A percentile compares a stretch with the other conserved stretches of the same genome.
These are phyloP conservation scores for Ascomycota sp. DNA, from an alignment of 2,329 filamentous ascomycete genomes.

Conservation along the genomic window DNA sequence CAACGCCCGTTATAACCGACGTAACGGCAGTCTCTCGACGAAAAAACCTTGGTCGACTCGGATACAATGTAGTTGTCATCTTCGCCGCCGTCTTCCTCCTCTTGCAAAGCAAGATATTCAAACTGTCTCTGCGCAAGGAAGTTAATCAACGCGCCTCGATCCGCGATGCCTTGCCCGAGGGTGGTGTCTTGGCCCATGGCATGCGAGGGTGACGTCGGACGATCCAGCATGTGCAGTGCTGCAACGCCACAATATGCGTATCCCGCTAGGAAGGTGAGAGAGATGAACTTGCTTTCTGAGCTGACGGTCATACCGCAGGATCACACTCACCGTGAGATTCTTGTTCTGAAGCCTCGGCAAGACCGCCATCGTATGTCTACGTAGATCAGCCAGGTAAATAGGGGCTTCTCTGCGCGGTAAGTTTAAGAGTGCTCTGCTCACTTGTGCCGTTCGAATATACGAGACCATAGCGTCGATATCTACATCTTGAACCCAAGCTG, in stretches of 20 bases:
- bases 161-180: conserved; percentile 15
- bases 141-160: conserved; percentile 13
- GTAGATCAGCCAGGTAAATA: not conserved
- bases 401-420: too few relatives aligned
- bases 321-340: conserved; percentile 57
- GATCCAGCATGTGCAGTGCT: conserved; percentile 55
- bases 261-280: conserved; percentile 44
- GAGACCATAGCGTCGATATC: conserved; percentile 47
- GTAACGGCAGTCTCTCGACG: conserved; percentile 17
- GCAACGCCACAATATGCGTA: conserved; percentile 79
- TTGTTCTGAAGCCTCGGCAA: conserved; percentile 56
- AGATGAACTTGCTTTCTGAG: not conserved
- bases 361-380: conserved; percentile 67
- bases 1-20: conserved; percentile 76
- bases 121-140: conserved; percentile 50
- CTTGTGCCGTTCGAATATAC: conserved; percentile 49
- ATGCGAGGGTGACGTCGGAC: conserved; percentile 21
- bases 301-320: not conserved
- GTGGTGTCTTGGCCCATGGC: conserved; percentile 5
- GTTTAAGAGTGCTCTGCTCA: conserved; percentile 1
- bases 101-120: conserved; percentile 29
- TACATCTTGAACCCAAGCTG: conserved; percentile 47
- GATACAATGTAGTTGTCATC: conserved; percentile 17
- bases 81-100: conserved; percentile 22
- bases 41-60: conserved; percentile 14